phyloP scores from a whole-genome alignment of 2,329 filamentous ascomycete species.

The Alternaria dauci region DNA sequence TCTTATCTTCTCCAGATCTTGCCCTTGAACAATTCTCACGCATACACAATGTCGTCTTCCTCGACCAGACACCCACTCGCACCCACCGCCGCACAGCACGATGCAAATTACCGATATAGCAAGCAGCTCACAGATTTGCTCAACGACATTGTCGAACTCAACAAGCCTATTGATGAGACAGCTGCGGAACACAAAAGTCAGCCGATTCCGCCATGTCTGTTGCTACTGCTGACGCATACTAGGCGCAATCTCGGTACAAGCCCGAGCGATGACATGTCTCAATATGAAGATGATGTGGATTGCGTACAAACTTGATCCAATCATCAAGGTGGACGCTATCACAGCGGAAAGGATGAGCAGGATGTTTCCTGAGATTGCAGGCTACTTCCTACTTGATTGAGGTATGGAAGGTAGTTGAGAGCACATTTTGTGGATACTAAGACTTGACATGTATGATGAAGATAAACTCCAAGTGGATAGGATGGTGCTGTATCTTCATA shows the following conservation, averaged over 20 bases:
- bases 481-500: not conserved
- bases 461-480: rapidly evolving
- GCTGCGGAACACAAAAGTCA: not conserved
- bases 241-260: not conserved
- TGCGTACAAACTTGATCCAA: not conserved
- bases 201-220: not conserved
- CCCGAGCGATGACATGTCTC: not conserved
- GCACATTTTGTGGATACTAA: not conserved
- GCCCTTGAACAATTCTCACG: not conserved
- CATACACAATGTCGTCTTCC: not conserved
- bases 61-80: not conserved
- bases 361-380: not conserved
- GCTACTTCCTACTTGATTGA: not conserved
- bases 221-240: not conserved
- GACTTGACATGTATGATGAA: not conserved
- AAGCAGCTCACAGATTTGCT: not conserved
- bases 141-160: not conserved
- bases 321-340: not conserved
- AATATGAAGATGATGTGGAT: slow-evolving; percentile 1
- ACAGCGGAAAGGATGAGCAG: not conserved
- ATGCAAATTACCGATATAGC: not conserved
- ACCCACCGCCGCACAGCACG: not conserved
- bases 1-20: not conserved
- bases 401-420: not conserved
- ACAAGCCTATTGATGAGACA: not conserved